These are phyloP conservation scores for Adenanthera pavonina DNA, from an alignment of 306 rosid species.

Conservation along the genomic window DNA sequence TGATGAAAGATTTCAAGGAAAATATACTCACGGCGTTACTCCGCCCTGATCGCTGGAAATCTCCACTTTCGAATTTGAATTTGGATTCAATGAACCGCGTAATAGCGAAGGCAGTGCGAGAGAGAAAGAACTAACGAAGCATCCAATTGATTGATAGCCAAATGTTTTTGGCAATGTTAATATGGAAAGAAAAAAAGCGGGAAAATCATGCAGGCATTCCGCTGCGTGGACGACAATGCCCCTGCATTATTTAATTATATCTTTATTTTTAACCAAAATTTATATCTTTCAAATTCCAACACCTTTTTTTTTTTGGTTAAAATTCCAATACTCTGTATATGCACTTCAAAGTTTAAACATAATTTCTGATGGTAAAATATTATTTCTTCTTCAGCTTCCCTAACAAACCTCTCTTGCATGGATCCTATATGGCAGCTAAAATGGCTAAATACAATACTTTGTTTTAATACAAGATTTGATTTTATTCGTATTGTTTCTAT, in stretches of 20 bases:
- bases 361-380: too few species aligned
- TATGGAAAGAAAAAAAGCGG: conserved; percentile 40
- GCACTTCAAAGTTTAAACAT: too few species aligned
- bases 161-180: conserved; percentile 10
- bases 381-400: too few species aligned
- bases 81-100: not conserved
- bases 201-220: conserved; percentile 38
- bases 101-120: not conserved
- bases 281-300: too few species aligned
- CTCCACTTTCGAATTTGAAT: conserved; percentile 9
- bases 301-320: too few species aligned
- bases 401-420: too few species aligned
- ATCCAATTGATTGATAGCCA: conserved; percentile 17
- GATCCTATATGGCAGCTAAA: too few species aligned
- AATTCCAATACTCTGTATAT: too few species aligned
- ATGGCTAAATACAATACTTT: too few species aligned
- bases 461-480: too few species aligned
- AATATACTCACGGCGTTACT: conserved; percentile 30
- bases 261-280: too few species aligned
- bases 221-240: conserved; percentile 38
- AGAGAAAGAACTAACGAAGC: not conserved
- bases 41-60: conserved; percentile 1
- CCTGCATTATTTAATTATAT: not conserved
- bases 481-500: too few species aligned
- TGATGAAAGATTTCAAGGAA: conserved; percentile 10